Percentiles rank a stretch among this genome's conserved stretches.
Conservation (phyloP, 768 basidiomycete genomes). For the Psilocybe cyanescens region DNA sequence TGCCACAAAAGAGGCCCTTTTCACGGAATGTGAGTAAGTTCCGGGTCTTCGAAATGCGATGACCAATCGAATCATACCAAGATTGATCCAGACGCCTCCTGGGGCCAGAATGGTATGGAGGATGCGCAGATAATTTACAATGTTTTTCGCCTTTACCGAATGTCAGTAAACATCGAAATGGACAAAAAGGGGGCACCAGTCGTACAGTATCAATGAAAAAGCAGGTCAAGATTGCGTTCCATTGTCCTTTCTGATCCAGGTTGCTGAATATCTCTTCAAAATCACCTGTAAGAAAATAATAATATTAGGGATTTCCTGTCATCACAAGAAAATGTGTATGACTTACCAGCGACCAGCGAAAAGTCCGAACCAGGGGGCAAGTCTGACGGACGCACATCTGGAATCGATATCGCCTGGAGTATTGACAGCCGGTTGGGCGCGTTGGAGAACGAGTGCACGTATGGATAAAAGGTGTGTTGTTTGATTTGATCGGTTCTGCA, state of each 20-base stretch:
- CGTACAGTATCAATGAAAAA: conserved; percentile 96
- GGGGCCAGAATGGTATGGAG: conserved; percentile 83
- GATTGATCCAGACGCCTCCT: conserved; percentile 92
- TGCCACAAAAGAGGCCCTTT: conserved; percentile 95
- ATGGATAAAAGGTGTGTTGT: conserved; percentile 83
- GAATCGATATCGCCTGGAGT: conserved; percentile 71
- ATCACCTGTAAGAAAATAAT: conserved; percentile 57
- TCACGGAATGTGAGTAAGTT: neutral
- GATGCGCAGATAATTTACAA: conserved; percentile 88
- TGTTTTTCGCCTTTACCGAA: conserved; percentile 76
- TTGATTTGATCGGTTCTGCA: conserved; percentile 67
- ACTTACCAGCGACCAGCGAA: conserved; percentile 82
- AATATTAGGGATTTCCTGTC: neutral
- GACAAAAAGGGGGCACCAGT: neutral
- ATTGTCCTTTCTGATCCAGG: conserved; percentile 68
- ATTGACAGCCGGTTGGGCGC: conserved; percentile 59
- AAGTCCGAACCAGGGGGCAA: conserved; percentile 70
- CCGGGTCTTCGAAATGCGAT: neutral
- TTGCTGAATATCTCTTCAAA: conserved; percentile 92
- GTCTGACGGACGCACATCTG: conserved; percentile 81
- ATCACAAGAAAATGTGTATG: no score
- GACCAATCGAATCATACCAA: conserved; percentile 31
- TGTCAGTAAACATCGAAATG: neutral
- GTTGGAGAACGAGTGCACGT: conserved; percentile 93
- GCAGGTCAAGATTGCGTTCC: conserved; percentile 92